Base-by-base conservation (phyloP, 2,329 filamentous ascomycete species). In the Tricladium varicosporioides region DNA sequence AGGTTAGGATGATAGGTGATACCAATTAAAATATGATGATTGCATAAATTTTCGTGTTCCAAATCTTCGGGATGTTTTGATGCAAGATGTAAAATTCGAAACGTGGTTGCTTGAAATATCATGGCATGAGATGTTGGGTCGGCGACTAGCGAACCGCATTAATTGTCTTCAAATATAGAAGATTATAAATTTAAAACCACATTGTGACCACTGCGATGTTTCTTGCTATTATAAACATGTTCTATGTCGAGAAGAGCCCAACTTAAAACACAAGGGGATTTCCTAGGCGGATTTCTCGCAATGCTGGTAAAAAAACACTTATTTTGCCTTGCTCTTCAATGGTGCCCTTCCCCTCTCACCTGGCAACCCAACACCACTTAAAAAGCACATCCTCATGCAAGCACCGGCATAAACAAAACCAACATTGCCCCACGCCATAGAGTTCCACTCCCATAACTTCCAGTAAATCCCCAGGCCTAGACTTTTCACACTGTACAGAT, bases 321-420 rank as follows among this genome's bases (percentile, higher is more conserved):
- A 40, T 40, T 11, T 40, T 40, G 3, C 36, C 36, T 55, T 55
- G 15, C 15, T n/a, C 47, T 50, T 55, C 33, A 27, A 33, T 9
- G 47, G 36, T n/a, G 36, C 27, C 16, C 42, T 49, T 10, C 46
- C 53, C 53, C 40, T 49, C 27, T 51, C 53, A 1, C 14, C 50
- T 16, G 36, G 68, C 60, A 86, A 58, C 0, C 85, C 85, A 33
- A 88, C 65, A 0, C 82, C 83, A 2, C 73, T 65, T 59, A 88
- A 66, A 59, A 88, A 89, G 7, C 80, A 80, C 4, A 82, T 69
- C 48, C 86, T 73, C 79, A 86, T 76, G 0, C 73, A 69, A 2
- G 84, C 85, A 2, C 87, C 85, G 3, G 83, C 71, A 69, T 90
- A 90, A 27, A 91, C 87, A 72, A 88, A 89, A 0, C 80, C 80